A percentile compares a stretch with the other conserved stretches of the same genome.
Evolutionary conservation across 2,329 filamentous ascomycete genomes (phyloP).

Genomic region (Paraphaeosphaeria sporulosa): DNA sequence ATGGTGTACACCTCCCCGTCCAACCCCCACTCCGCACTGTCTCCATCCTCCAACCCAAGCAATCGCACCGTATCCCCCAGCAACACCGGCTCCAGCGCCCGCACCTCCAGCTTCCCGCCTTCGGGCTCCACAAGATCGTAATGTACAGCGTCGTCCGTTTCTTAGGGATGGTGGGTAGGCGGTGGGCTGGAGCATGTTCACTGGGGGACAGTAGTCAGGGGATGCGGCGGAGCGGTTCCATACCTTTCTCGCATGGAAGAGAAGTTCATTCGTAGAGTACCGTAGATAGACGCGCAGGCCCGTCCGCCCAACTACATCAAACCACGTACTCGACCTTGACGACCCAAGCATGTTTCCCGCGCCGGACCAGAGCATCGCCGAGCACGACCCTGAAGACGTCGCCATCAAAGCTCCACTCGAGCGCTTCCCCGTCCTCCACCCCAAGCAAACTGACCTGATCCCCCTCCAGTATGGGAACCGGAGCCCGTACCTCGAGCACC

Average conservation of each 20-base stretch:
- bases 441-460: constrained; percentile 58
- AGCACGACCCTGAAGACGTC: constrained; percentile 29
- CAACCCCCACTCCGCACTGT: too few species aligned
- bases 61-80: constrained; percentile 57
- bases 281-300: too few species aligned
- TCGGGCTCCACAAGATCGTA: constrained; percentile 53
- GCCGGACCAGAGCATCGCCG: constrained; percentile 28
- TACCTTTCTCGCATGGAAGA: too few species aligned
- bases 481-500: constrained; percentile 52
- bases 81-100: constrained; percentile 57
- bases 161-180: too few species aligned
- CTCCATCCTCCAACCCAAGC: constrained; percentile 47
- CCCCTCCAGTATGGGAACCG: constrained; percentile 57
- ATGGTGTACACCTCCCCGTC: too few species aligned
- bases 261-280: too few species aligned
- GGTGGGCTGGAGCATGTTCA: too few species aligned
- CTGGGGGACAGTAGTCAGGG: too few species aligned
- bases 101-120: constrained; percentile 47
- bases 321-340: constrained; percentile 24
- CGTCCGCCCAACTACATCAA: too few species aligned
- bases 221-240: too few species aligned
- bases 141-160: constrained; percentile 62
- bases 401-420: constrained; percentile 26
- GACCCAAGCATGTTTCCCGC: constrained; percentile 22
- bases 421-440: constrained; percentile 30